Evolutionary conservation across 192 early-diverging fungal species (phyloP), one percentile per base, ranked within the genome.

Genomic region (Thoreauomyces humboldtii): DNA sequence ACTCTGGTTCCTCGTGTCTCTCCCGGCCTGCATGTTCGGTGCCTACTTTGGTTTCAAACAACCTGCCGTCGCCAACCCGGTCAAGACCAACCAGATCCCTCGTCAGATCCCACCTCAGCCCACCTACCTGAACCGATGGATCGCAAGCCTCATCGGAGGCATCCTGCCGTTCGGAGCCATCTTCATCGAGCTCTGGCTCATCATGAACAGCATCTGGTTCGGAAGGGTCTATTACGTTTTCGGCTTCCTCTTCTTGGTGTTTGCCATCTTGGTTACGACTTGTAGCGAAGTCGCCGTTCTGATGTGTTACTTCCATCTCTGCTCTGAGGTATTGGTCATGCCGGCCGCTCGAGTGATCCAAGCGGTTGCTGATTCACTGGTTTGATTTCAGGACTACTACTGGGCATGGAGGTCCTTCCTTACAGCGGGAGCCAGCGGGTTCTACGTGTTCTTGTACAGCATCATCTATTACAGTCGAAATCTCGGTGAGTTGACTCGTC

Each of bases 351-450:
- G n/a, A n/a, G n/a, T n/a, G n/a, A n/a, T n/a, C n/a, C n/a, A n/a
- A n/a, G n/a, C n/a, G 41, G n/a, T 14, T 25, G n/a, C n/a, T 9
- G 34, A 33, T 35, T 72, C 29, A 65, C 51, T 52, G 17, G 27
- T 24, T 12, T 24, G 0, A 19, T 55, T 72, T 14, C 52, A 76
- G 73, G 77, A 93, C 59, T 92, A 91, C 69, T 78, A 80, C 43
- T 94, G 94, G 94, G 88, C 88, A 82, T 97, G 95, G 95, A 70
- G 87, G 25, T 82, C 91, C 1, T 95, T 93, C 73, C 65, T 87
- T 6, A 85, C 87, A 3, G 81, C 87, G 11, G 91, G 79, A 7
- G 83, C 83, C 53, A 87, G 77, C 11, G 82, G 87, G 19, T 45
- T 89, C 45, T 94, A 92, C 69, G 86, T 92, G 28, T 91, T 94